A percentile compares a stretch with the other conserved stretches of the same genome.
phyloP scores from a whole-genome alignment of 768 basidiomycete genomes.

The Rhodotorula babjevae region DNA sequence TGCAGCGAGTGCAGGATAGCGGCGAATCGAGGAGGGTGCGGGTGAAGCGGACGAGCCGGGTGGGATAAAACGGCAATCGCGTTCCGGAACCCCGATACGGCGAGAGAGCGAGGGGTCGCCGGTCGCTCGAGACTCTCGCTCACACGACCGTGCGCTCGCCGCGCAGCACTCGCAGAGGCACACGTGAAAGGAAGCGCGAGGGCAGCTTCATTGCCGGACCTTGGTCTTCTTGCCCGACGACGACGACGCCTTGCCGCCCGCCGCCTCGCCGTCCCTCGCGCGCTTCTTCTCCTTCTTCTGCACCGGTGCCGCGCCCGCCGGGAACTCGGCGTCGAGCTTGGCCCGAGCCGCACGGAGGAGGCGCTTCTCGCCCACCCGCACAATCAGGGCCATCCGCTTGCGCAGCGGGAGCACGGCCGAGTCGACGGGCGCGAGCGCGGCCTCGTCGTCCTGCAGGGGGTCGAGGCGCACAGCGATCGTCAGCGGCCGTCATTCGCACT shows the following conservation, averaged over 20 bases:
- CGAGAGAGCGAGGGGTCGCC: too few species aligned
- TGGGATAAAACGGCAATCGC: too few species aligned
- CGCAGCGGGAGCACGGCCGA: constrained; percentile 28
- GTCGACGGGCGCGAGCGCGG: constrained; percentile 44
- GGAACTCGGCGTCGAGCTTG: constrained; percentile 21
- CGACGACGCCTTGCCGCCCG: not conserved
- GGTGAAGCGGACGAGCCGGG: too few species aligned
- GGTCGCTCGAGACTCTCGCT: too few species aligned
- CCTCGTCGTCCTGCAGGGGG: constrained; percentile 52
- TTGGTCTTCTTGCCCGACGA: constrained; percentile 7
- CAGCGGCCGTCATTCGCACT: not conserved
- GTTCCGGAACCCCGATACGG: too few species aligned
- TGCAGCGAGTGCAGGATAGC: too few species aligned
- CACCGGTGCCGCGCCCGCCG: not conserved
- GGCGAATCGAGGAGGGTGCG: too few species aligned
- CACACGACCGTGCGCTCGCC: too few species aligned
- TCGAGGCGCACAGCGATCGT: not conserved
- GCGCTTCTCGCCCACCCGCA: constrained; percentile 74
- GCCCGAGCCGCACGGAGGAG: constrained; percentile 52
- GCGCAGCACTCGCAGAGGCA: too few species aligned
- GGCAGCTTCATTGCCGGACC: not conserved
- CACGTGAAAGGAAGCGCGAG: too few species aligned
- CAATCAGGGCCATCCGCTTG: constrained; percentile 63
- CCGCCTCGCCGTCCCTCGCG: not conserved
- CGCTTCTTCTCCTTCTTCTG: constrained; percentile 23